Evolutionary conservation across 139 green algal species (phyloP).

Genomic region (Chlamydomonas sphaeroides): DNA sequence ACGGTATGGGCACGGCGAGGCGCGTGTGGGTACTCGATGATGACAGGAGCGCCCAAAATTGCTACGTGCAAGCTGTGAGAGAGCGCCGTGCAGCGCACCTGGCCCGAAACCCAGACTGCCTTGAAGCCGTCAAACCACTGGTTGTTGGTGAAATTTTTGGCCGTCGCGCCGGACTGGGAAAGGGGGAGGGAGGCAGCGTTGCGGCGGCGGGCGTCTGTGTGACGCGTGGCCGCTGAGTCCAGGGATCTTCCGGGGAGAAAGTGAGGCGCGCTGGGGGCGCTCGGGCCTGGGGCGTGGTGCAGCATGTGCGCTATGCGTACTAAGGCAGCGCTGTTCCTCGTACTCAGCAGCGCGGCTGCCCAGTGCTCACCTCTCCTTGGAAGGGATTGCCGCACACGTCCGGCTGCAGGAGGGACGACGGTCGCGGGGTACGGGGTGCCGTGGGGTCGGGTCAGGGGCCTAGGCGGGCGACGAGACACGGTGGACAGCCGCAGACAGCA

Average conservation of each 20-base stretch:
- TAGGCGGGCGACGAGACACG: neutral
- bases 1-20: neutral
- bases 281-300: neutral
- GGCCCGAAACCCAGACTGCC: neutral
- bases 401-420: neutral
- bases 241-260: neutral
- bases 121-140: neutral
- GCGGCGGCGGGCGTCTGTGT: neutral
- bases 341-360: neutral
- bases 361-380: neutral
- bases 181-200: neutral
- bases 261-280: no score
- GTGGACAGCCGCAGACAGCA: neutral
- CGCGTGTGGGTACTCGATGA: neutral
- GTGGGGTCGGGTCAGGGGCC: neutral
- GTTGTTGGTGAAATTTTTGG: neutral
- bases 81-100: neutral
- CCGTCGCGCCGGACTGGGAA: no score
- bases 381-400: constrained; percentile 29
- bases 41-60: neutral
- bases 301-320: neutral
- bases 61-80: neutral
- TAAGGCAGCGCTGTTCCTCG: neutral
- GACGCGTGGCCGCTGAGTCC: neutral
- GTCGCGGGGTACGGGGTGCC: neutral